Evolutionary conservation across 768 basidiomycete genomes (phyloP).

Genomic region (Phylloporus sp.): DNA sequence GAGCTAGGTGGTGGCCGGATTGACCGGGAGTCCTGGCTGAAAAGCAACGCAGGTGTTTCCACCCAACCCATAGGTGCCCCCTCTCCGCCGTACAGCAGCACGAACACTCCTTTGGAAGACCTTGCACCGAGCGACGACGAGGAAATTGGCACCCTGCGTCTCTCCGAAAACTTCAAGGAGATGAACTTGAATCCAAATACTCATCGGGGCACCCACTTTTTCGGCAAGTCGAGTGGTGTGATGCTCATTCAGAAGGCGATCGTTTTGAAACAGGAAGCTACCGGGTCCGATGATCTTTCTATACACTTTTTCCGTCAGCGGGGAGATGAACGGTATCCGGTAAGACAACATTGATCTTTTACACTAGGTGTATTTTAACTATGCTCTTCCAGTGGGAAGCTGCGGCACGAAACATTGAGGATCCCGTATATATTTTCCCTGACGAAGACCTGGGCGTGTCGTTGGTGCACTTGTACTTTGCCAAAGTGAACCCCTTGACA

Average conservation of each 20-base stretch:
- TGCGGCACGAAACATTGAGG: slow-evolving; percentile 15
- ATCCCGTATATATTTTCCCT: slow-evolving; percentile 43
- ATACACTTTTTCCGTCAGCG: background rate
- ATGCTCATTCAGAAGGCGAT: slow-evolving; percentile 45
- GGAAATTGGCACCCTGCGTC: slow-evolving; percentile 18
- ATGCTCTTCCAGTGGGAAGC: slow-evolving; percentile 26
- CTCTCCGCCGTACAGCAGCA: slow-evolving; percentile 7
- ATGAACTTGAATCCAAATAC: slow-evolving; percentile 11
- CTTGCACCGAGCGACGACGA: slow-evolving; percentile 29
- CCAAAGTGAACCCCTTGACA: slow-evolving; percentile 46
- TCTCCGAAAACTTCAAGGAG: slow-evolving; percentile 23
- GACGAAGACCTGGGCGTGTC: slow-evolving; percentile 43
- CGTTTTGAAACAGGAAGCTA: slow-evolving; percentile 55
- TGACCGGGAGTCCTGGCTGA: slow-evolving; percentile 38
- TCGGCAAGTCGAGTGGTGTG: slow-evolving; percentile 41
- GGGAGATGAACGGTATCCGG: slow-evolving; percentile 16
- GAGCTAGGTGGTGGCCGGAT: slow-evolving; percentile 47
- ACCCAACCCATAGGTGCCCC: slow-evolving; percentile 11
- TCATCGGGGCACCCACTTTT: slow-evolving; percentile 25
- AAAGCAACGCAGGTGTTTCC: slow-evolving; percentile 8
- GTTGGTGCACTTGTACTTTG: slow-evolving; percentile 67
- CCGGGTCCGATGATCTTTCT: slow-evolving; percentile 32
- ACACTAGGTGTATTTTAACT: background rate
- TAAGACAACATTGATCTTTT: slow-evolving; percentile 14
- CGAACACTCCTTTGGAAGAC: slow-evolving; percentile 14